phyloP scores from a whole-genome alignment of 106 monocot genomes.

The Dendrobium officinale region DNA sequence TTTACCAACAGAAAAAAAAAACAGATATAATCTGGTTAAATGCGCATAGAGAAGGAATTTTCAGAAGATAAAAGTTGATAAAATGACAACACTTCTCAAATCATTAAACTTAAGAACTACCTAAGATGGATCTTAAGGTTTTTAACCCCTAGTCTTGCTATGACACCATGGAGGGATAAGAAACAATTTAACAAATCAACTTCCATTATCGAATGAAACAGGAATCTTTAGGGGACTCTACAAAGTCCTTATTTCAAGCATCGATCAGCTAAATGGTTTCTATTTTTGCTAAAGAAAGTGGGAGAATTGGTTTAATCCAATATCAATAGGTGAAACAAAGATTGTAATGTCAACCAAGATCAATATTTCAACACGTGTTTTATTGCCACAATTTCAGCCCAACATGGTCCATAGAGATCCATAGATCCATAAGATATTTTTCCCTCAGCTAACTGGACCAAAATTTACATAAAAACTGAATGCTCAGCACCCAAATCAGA shows the following conservation, averaged over 20 bases:
- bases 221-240: neutral
- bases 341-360: neutral
- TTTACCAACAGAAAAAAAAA: neutral
- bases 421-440: neutral
- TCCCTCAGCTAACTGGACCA: neutral
- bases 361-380: no score
- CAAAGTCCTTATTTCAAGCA: neutral
- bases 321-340: neutral
- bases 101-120: no score
- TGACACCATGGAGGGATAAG: neutral
- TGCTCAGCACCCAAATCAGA: neutral
- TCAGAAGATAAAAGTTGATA: no score
- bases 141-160: neutral
- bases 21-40: neutral
- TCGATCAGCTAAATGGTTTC: neutral
- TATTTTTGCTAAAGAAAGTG: neutral
- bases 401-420: neutral
- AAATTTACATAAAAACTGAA: neutral
- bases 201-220: neutral
- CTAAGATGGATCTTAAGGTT: no score
- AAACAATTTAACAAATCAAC: no score
- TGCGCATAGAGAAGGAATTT: no score
- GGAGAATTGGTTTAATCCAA: neutral
- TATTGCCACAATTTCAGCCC: neutral
- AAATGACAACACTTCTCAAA: no score